Evolutionary conservation across 768 basidiomycete genomes (phyloP), one percentile per base, ranked within the genome.

Genomic region (Basidioascus undulatus): DNA sequence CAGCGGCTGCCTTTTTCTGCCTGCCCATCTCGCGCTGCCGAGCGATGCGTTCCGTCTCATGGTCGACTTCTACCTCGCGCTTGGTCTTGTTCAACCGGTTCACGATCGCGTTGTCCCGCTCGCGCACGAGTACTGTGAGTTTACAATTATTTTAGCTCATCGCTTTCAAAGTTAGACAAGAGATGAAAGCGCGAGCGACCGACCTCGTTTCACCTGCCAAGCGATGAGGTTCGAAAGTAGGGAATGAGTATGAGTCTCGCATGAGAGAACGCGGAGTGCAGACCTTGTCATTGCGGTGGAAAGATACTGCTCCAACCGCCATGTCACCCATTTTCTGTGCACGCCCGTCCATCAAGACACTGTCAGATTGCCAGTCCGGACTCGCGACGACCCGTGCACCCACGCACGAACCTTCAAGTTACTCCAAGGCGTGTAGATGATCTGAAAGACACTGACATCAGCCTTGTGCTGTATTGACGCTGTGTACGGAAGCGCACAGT

Each of bases 81-180:
- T 87, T 94, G 12, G 87, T 94, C 62, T 89, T 92, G 60, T 81
- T 86, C 32, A 94, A 62, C 21, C 87, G 72, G 53, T 94, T 94
- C 26, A 94, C 78, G 43, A 89, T 78, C 3, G 64, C 49, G 54
- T 98, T 98, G 48, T 89, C 79, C 25, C 87, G 72, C 42, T 73
- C 72, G 1, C 66, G 55, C 6, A 94, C 63, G 52, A 89, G 67
- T 1, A 84, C 82, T 83, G 44, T 19, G 20, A 6, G 21, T 28
- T 21, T 24, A 27, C 13, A 16, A 23, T n/a, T n/a, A n/a, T n/a
- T n/a, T n/a, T n/a, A n/a, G n/a, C n/a, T n/a, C n/a, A n/a, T n/a
- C n/a, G 32, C 28, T 35, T 10, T 10, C 10, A 3, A 18, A 20
- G 25, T 7, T 21, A 44, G 24, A 11, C 23, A 39, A n/a, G 18